Evolutionary conservation across 192 early-diverging fungal species (phyloP).

Genomic region (Hyaloraphidium curvatum): DNA sequence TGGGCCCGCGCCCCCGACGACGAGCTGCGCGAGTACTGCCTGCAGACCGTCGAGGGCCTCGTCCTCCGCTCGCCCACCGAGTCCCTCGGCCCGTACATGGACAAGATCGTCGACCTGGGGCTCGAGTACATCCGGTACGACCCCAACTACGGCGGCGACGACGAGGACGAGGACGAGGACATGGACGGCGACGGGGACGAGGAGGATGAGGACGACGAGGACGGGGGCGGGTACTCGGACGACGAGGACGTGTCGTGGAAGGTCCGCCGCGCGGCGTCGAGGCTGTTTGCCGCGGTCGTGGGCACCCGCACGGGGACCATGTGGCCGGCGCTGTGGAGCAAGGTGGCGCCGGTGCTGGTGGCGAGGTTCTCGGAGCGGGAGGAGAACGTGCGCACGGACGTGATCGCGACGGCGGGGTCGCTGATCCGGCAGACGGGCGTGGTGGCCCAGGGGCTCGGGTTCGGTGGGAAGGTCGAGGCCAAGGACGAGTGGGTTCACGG

Average conservation of each 20-base stretch:
- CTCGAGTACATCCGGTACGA: conserved; percentile 59
- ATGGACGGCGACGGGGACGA: conserved; percentile 30
- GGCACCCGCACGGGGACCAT: conserved; percentile 24
- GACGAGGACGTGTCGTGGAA: conserved; percentile 89
- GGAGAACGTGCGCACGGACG: conserved; percentile 63
- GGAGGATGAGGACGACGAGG: conserved; percentile 25
- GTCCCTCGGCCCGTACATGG: conserved; percentile 39
- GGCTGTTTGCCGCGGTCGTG: conserved; percentile 42
- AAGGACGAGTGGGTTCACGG: background rate
- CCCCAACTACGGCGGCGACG: conserved; percentile 63
- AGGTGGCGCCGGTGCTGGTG: conserved; percentile 52
- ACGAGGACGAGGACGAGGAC: conserved; percentile 36
- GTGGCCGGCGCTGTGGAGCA: conserved; percentile 41
- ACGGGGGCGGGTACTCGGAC: conserved; percentile 59
- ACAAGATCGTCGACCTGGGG: conserved; percentile 33
- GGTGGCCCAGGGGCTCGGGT: background rate
- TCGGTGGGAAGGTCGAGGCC: background rate
- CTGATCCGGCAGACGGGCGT: conserved; percentile 32
- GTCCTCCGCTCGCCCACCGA: conserved; percentile 57
- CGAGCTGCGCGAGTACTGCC: conserved; percentile 61
- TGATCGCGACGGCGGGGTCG: conserved; percentile 46
- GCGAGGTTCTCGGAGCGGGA: conserved; percentile 64
- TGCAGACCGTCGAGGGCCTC: conserved; percentile 54
- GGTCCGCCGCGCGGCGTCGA: conserved; percentile 60
- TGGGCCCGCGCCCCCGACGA: conserved; percentile 47